Evolutionary conservation across 1,284 basidiomycete species (phyloP).

Genomic region (Earliella scabrosa): DNA sequence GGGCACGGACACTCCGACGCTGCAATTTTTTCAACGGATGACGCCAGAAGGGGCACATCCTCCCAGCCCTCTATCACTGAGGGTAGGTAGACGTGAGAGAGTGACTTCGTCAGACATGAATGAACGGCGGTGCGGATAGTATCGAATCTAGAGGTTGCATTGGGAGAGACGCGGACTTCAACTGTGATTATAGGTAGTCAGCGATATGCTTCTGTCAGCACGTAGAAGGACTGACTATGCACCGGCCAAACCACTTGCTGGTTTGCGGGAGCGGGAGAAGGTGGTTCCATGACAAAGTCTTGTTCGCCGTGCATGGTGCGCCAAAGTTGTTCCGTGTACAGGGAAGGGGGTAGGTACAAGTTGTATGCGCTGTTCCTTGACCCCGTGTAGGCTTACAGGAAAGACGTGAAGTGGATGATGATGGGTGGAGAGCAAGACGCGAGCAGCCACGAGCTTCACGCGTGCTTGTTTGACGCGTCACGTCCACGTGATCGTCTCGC

Average conservation of each 20-base stretch:
- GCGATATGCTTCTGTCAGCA: not conserved
- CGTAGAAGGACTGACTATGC: conserved; percentile 48
- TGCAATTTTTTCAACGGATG: conserved; percentile 80
- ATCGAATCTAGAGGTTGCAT: conserved; percentile 73
- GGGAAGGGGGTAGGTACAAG: too few relatives aligned
- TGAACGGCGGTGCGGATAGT: conserved; percentile 68
- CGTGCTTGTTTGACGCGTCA: conserved; percentile 20
- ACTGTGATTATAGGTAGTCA: too few relatives aligned
- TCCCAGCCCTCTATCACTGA: conserved; percentile 78
- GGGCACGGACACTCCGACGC: conserved; percentile 72
- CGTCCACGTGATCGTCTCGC: conserved; percentile 25
- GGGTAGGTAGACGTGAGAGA: conserved; percentile 65
- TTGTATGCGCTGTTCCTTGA: not conserved
- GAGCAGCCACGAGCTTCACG: conserved; percentile 18
- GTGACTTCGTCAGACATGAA: conserved; percentile 60
- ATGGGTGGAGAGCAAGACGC: conserved; percentile 19
- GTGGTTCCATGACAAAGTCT: conserved; percentile 31
- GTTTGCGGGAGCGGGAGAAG: conserved; percentile 20
- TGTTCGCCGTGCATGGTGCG: conserved; percentile 24
- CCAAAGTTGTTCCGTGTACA: not conserved
- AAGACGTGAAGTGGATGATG: conserved; percentile 5
- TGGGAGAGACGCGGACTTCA: conserved; percentile 77
- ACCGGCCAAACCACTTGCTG: conserved; percentile 54
- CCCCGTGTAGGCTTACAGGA: not conserved
- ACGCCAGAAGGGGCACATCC: conserved; percentile 66